Conservation (phyloP, 2,329 filamentous ascomycete genomes). For the Stagonosporopsis cucurbitacearum region DNA sequence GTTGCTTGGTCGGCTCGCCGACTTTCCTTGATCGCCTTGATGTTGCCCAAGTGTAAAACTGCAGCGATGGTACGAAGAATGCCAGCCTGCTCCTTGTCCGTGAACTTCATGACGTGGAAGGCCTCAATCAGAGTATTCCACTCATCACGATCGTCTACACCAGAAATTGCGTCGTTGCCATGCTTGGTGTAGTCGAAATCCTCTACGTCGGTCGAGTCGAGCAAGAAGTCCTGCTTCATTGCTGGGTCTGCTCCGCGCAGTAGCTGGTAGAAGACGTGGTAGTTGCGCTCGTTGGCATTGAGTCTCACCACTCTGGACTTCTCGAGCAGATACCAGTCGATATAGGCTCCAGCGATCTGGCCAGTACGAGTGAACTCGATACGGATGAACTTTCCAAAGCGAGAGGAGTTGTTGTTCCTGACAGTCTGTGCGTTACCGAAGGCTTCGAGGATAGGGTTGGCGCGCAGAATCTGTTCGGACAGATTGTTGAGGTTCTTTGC, state of each 20-base stretch:
- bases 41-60: slow-evolving; percentile 91
- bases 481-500: slow-evolving; percentile 78
- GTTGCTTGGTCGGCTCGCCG: slow-evolving; percentile 89
- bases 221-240: slow-evolving; percentile 77
- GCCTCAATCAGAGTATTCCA: slow-evolving; percentile 92
- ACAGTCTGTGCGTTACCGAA: slow-evolving; percentile 99
- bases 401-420: slow-evolving; percentile 96
- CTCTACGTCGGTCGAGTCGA: slow-evolving; percentile 76
- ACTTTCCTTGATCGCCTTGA: slow-evolving; percentile 88
- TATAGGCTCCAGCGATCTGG: slow-evolving; percentile 92
- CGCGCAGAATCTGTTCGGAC: slow-evolving; percentile 93
- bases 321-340: slow-evolving; percentile 97
- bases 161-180: slow-evolving; percentile 89
- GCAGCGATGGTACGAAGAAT: slow-evolving; percentile 89
- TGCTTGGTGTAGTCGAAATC: slow-evolving; percentile 92
- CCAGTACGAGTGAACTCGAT: slow-evolving; percentile 91
- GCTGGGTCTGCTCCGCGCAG: slow-evolving; percentile 78
- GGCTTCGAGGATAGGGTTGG: slow-evolving; percentile 95
- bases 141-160: slow-evolving; percentile 88
- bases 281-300: slow-evolving; percentile 88
- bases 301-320: slow-evolving; percentile 96
- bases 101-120: slow-evolving; percentile 93
- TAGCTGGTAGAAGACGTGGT: slow-evolving; percentile 97
- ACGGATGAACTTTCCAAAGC: slow-evolving; percentile 98
- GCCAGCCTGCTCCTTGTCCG: slow-evolving; percentile 78